A percentile compares a stretch with the other conserved stretches of the same genome.
Evolutionary conservation across 345 rosid genomes (phyloP).

Genomic region (Eucalyptus sp.): DNA sequence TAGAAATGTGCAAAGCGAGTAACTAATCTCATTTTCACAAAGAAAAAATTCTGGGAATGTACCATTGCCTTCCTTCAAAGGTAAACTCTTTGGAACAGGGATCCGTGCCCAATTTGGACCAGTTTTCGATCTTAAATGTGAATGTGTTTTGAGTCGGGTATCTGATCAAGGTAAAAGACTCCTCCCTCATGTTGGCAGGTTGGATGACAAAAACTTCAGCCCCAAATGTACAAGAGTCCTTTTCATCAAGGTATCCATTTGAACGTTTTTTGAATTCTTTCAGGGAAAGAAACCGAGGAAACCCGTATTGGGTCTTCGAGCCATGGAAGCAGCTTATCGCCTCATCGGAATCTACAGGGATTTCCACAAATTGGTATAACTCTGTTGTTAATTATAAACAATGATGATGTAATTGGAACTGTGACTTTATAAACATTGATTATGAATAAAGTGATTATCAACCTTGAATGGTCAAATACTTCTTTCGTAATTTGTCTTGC

Average conservation of each 20-base stretch:
- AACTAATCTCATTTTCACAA: not conserved
- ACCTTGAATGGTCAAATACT: not conserved
- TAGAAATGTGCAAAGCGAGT: not conserved
- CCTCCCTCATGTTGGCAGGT: not conserved
- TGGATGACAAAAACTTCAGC: not conserved
- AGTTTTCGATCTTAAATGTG: not conserved
- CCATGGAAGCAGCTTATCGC: not conserved
- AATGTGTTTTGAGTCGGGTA: rapidly evolving
- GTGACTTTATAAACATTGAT: not conserved
- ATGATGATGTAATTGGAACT: not conserved
- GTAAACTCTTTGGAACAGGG: rapidly evolving
- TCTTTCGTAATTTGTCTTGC: not conserved
- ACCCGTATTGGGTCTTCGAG: not conserved
- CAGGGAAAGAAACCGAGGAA: not conserved
- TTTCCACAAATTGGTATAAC: not conserved
- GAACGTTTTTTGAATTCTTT: not conserved
- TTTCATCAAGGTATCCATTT: not conserved
- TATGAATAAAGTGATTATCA: not conserved
- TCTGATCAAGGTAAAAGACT: not conserved
- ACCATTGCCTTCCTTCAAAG: not conserved
- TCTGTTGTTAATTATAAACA: not conserved
- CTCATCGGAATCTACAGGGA: not conserved
- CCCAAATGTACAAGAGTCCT: not conserved
- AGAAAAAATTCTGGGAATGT: not conserved
- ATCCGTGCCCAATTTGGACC: not conserved